phyloP scores from a whole-genome alignment of 805 yeast species.

The Wickerhamomyces mucosus region DNA sequence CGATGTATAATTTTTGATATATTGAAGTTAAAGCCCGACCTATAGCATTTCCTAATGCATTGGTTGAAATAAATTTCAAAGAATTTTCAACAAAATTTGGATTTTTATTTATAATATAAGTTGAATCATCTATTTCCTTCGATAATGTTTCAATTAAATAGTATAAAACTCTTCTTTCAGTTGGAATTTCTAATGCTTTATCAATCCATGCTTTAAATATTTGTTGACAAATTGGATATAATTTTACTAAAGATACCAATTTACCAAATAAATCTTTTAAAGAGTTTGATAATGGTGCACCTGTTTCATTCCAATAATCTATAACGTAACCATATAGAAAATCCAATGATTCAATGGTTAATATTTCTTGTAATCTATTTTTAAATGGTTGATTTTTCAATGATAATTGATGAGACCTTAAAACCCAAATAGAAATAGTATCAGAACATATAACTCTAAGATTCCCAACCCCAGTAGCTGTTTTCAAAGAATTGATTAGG shows the following conservation, averaged over 20 bases:
- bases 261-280: slow-evolving; percentile 51
- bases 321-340: slow-evolving; percentile 43
- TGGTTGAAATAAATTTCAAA: slow-evolving; percentile 41
- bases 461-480: slow-evolving; percentile 25
- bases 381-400: slow-evolving; percentile 7
- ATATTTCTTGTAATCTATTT: slow-evolving; percentile 5
- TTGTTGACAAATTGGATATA: slow-evolving; percentile 13
- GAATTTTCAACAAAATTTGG: slow-evolving; percentile 40
- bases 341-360: slow-evolving; percentile 15
- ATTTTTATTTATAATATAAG: slow-evolving; percentile 29
- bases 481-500: slow-evolving; percentile 23
- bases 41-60: slow-evolving; percentile 55
- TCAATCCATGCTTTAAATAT: slow-evolving; percentile 37
- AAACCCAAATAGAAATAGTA: slow-evolving; percentile 54
- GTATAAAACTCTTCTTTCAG: slow-evolving; percentile 50
- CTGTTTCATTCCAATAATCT: slow-evolving; percentile 64
- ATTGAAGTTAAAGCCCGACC: slow-evolving; percentile 46
- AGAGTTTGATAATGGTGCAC: slow-evolving; percentile 64
- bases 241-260: slow-evolving; percentile 32
- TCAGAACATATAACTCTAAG: slow-evolving; percentile 43
- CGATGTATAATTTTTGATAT: slow-evolving; percentile 25
- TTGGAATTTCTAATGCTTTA: slow-evolving; percentile 32
- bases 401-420: slow-evolving; percentile 39
- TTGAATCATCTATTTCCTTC: slow-evolving; percentile 32
- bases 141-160: slow-evolving; percentile 49